These are phyloP conservation scores for Nakazawaea wyomingensis DNA, from an alignment of 805 yeast species.

Conservation along the genomic window DNA sequence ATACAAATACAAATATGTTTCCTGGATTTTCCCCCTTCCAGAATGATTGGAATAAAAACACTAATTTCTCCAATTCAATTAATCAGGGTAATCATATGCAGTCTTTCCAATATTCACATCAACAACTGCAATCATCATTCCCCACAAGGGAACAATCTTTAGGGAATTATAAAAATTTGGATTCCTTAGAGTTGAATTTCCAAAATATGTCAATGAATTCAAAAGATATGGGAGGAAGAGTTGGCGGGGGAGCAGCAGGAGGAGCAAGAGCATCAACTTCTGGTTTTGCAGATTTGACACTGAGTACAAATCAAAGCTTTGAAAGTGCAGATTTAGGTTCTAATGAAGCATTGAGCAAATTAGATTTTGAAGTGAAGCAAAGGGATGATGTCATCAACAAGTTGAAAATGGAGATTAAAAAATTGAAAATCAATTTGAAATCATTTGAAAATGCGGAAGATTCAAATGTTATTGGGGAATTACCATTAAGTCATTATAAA, in stretches of 20 bases:
- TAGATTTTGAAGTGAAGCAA: slow-evolving; percentile 46
- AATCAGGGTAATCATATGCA: background rate
- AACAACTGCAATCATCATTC: background rate
- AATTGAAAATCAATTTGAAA: slow-evolving; percentile 36
- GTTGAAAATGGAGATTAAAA: slow-evolving; percentile 39
- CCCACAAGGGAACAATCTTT: background rate
- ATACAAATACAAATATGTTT: background rate
- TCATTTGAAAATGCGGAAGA: slow-evolving; percentile 27
- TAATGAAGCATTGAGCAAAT: slow-evolving; percentile 27
- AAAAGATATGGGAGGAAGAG: too few species aligned
- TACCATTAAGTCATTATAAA: slow-evolving; percentile 29
- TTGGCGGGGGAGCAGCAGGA: too few species aligned
- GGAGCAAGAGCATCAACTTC: too few species aligned
- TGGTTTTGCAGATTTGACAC: background rate
- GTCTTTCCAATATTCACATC: background rate
- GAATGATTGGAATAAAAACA: slow-evolving; percentile 1
- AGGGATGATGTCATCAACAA: slow-evolving; percentile 48
- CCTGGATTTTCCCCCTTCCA: slow-evolving; percentile 1
- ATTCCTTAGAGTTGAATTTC: slow-evolving; percentile 1
- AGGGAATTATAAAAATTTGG: slow-evolving; percentile 2
- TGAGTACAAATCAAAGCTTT: background rate
- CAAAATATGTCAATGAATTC: too few species aligned
- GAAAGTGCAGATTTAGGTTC: background rate
- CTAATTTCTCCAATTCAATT: background rate
- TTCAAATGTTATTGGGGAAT: slow-evolving; percentile 21